Base-by-base conservation (phyloP, 768 basidiomycete species). In the Mycena rebaudengoi region DNA sequence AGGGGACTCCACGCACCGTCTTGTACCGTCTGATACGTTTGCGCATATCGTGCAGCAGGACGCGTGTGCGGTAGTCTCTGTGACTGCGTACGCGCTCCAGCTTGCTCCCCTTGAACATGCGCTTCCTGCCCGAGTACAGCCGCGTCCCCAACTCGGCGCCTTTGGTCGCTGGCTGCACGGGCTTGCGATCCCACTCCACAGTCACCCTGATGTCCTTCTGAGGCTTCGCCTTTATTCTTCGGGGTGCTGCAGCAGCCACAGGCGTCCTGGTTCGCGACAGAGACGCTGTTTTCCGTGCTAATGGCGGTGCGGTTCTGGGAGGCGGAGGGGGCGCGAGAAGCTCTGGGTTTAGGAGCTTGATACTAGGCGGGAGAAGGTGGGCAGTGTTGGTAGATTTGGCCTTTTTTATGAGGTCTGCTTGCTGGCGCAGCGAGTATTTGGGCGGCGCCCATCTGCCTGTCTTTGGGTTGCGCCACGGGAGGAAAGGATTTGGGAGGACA, bases 51-150 rank as follows among this genome's bases (percentile, higher is more conserved):
- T 86, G 83, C 83, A 94, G 78, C 59, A 91, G 78, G 50, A 88
- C 82, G 57, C 77, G 77, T 66, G 79, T 86, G 71, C 82, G 84
- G 70, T 76, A 77, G 58, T 78, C 74, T 67, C 79, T 80, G 71
- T 81, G 80, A 59, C 79, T 81, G 67, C 80, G 81, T 66, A 78
- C 72, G 33, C 91, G 85, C 78, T 95, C 90, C 90, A 91, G 94
- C 69, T 86, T 91, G 82, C 95, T 93, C n/a, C 93, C 93, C 82
- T 95, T 95, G 87, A 95, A 95, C 93, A 95, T 95, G 65, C 85
- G 81, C 82, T 88, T 91, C 85, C 85, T 91, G 60, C 83, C 88
- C 11, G 89, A 86, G 67, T 95, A 95, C 68, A 94, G 76, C 56
- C 86, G 83, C 65, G 84, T 83, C 33, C 90, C 90, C 69, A 82